phyloP scores from a whole-genome alignment of 768 basidiomycete species.

The Trametopsis cervina region DNA sequence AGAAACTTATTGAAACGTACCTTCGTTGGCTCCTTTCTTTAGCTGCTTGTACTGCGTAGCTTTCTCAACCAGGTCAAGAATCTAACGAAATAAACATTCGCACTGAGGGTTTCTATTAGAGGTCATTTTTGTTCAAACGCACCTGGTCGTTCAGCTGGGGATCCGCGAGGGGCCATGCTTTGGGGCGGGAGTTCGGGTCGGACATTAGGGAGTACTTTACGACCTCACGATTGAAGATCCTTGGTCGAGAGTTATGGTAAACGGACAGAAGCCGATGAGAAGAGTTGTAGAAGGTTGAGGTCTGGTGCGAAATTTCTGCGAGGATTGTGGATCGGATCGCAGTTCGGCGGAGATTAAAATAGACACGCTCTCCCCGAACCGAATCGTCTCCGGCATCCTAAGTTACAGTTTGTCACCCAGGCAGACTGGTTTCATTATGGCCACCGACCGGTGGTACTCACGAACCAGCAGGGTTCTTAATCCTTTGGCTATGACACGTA shows the following conservation, averaged over 20 bases:
- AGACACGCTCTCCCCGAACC: constrained; percentile 1
- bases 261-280: constrained; percentile 15
- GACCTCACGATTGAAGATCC: constrained; percentile 88
- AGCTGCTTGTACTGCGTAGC: constrained; percentile 96
- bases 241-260: constrained; percentile 49
- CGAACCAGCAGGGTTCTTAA: no score
- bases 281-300: constrained; percentile 8
- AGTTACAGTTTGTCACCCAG: background rate
- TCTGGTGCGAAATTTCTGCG: no score
- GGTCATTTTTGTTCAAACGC: constrained; percentile 20
- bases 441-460: background rate
- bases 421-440: background rate
- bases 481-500: no score
- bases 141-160: constrained; percentile 88
- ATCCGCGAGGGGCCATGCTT: constrained; percentile 87
- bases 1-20: constrained; percentile 32
- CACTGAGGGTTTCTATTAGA: background rate
- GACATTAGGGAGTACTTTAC: constrained; percentile 43
- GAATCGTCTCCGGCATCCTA: background rate
- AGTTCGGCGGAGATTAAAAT: constrained; percentile 5
- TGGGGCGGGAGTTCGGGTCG: constrained; percentile 48
- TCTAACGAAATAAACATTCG: constrained; percentile 39
- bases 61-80: constrained; percentile 93
- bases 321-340: constrained; percentile 5
- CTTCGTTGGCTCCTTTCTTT: constrained; percentile 99